Evolutionary conservation across 352 stramenopile species (phyloP).

Genomic region (Ophiocytium majus): DNA sequence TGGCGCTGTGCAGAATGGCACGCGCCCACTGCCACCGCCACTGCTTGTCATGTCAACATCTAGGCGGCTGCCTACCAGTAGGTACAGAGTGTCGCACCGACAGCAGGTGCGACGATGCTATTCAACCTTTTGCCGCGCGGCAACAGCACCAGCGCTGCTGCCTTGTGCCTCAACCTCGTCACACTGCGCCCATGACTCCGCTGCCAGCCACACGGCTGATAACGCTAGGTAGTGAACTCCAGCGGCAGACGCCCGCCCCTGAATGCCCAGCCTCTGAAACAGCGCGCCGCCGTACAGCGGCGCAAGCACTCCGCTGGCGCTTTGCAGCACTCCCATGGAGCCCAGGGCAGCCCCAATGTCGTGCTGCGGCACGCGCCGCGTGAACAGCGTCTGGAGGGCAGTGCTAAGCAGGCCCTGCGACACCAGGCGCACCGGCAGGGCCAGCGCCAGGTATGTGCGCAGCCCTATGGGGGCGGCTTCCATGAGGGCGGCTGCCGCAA

Average conservation of each 20-base stretch:
- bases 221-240: conserved; percentile 41
- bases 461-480: conserved; percentile 28
- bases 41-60: too few species aligned
- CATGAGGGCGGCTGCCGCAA: conserved; percentile 17
- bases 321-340: conserved; percentile 43
- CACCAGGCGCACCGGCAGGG: conserved; percentile 26
- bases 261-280: conserved; percentile 28
- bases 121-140: too few species aligned
- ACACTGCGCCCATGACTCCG: conserved; percentile 24
- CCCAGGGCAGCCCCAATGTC: conserved; percentile 50
- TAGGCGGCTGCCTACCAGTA: too few species aligned
- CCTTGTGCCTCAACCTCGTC: not conserved
- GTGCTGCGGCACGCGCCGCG: conserved; percentile 29
- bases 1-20: too few species aligned
- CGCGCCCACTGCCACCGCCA: too few species aligned
- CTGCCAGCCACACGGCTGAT: conserved; percentile 29
- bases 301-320: conserved; percentile 38
- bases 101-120: too few species aligned
- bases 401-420: conserved; percentile 23
- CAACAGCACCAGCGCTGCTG: not conserved
- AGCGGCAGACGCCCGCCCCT: conserved; percentile 24
- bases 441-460: conserved; percentile 33
- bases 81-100: too few species aligned
- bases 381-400: conserved; percentile 49
- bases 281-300: conserved; percentile 52